Evolutionary conservation across 225 moss, liverwort and hornwort genomes (phyloP), one percentile per base, ranked within the genome.

Genomic region (Physcomitrellopsis africana): DNA sequence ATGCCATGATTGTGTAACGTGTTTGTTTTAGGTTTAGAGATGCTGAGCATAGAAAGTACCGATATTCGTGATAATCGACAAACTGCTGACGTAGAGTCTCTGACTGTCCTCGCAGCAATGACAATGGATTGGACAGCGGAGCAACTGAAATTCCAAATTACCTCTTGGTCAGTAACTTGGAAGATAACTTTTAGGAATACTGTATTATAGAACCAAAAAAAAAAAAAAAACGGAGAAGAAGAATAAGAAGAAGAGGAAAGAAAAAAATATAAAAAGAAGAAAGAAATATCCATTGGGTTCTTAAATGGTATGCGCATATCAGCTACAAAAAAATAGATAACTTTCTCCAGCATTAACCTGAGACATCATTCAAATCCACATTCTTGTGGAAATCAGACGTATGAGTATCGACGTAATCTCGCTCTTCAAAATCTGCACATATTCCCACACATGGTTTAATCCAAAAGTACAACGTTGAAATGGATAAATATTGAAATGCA

Each of bases 51-150:
- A 56, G 60, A 80, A 54, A 52, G 58, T 87, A 87, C 87, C 87
- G 84, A 69, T 72, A 82, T 72, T 87, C 87, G 16, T 76, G 68
- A 64, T 69, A 47, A 51, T 85, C 87, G 65, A 87, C 85, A 74
- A 87, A 85, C 82, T 87, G 87, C 72, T 84, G 87, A 72, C 80
- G 87, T 65, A 82, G 24, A 20, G 87, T 87, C 77, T 87, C 87
- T 29, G 87, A 87, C 69, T 87, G 87, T 71, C 86, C 86, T 76
- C 86, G 81, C 69, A 86, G 61, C 54, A 86, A 81, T 54, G 76
- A 75, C 52, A 75, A 23, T 23, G 85, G 85, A 77, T 83, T 83
- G 75, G 78, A 73, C 44, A 74, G 10, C 8, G 83, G 83, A 37
- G 73, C 69, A 70, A 69, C 86, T 86, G 86, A 57, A 61, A 14